These are phyloP conservation scores for Talaromyces marneffei DNA, from an alignment of 2,329 filamentous ascomycete species.

Conservation along the genomic window DNA sequence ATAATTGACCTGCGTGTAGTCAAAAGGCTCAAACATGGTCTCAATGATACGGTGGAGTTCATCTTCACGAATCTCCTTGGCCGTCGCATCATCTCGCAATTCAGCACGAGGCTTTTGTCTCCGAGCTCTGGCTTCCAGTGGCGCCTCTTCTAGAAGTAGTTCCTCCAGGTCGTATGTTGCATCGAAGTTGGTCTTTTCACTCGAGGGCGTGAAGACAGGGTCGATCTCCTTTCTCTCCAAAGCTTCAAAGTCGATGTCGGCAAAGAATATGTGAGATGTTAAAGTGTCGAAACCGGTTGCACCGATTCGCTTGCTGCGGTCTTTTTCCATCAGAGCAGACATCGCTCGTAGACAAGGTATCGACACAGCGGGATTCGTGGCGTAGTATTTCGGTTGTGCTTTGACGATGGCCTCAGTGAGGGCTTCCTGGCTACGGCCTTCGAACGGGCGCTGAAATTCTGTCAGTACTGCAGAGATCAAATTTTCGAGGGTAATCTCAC, in stretches of 20 bases:
- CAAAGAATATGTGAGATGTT: slow-evolving; percentile 83
- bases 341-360: slow-evolving; percentile 86
- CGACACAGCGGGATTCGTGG: slow-evolving; percentile 85
- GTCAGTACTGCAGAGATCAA: neutral
- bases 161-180: slow-evolving; percentile 97
- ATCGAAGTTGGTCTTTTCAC: slow-evolving; percentile 98
- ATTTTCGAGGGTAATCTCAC: slow-evolving; percentile 28
- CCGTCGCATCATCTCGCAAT: slow-evolving; percentile 87
- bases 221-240: slow-evolving; percentile 82
- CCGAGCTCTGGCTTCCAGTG: slow-evolving; percentile 82
- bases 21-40: slow-evolving; percentile 86
- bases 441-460: slow-evolving; percentile 70
- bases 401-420: slow-evolving; percentile 75
- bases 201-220: slow-evolving; percentile 86
- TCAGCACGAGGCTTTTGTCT: slow-evolving; percentile 90
- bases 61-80: slow-evolving; percentile 90
- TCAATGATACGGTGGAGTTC: slow-evolving; percentile 94
- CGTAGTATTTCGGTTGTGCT: slow-evolving; percentile 78
- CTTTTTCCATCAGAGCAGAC: slow-evolving; percentile 71
- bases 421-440: slow-evolving; percentile 76
- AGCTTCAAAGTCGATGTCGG: slow-evolving; percentile 72
- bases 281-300: slow-evolving; percentile 76
- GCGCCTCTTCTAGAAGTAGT: slow-evolving; percentile 85
- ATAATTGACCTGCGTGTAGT: slow-evolving; percentile 81
- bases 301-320: slow-evolving; percentile 78